Percentiles rank a stretch among this genome's conserved stretches.
These are phyloP conservation scores for Lepiota brunneoincarnata DNA, from an alignment of 768 basidiomycete genomes.

Conservation along the genomic window DNA sequence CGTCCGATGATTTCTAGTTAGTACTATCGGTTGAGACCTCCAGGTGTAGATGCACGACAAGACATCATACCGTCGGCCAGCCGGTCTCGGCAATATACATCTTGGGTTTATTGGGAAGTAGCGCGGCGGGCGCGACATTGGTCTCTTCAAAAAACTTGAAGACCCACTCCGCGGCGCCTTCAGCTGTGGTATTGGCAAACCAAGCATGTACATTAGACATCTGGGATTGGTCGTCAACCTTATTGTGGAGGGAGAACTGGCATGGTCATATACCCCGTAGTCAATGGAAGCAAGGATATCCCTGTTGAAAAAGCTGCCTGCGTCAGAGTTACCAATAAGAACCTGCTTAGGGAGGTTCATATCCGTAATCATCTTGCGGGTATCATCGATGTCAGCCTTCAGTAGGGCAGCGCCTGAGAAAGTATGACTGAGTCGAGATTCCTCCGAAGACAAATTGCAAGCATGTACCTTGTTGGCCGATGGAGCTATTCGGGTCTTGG, in stretches of 20 bases:
- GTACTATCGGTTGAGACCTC: not conserved
- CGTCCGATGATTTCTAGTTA: conserved; percentile 55
- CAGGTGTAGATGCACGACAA: not conserved
- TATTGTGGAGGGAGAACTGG: not conserved
- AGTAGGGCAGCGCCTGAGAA: conserved; percentile 55
- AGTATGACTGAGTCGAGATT: not conserved
- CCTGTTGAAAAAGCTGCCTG: conserved; percentile 80
- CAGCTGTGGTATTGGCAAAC: conserved; percentile 79
- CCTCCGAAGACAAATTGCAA: not conserved
- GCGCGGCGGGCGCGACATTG: conserved; percentile 58
- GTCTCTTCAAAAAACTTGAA: conserved; percentile 68
- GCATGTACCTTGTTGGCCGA: conserved; percentile 43
- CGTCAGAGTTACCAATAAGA: conserved; percentile 80
- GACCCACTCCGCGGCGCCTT: conserved; percentile 83
- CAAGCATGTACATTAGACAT: conserved; percentile 93
- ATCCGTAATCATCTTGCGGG: conserved; percentile 46
- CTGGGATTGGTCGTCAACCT: conserved; percentile 27
- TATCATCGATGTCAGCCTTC: conserved; percentile 64
- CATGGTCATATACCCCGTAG: conserved; percentile 50
- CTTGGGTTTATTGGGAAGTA: conserved; percentile 66
- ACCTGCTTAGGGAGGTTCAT: conserved; percentile 63
- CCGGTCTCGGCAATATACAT: conserved; percentile 96
- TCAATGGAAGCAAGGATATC: conserved; percentile 59
- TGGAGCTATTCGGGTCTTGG: conserved; percentile 53
- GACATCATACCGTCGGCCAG: conserved; percentile 57